These are phyloP conservation scores for Ophiobolus disseminans DNA, from an alignment of 2,329 filamentous ascomycete species.

Conservation along the genomic window DNA sequence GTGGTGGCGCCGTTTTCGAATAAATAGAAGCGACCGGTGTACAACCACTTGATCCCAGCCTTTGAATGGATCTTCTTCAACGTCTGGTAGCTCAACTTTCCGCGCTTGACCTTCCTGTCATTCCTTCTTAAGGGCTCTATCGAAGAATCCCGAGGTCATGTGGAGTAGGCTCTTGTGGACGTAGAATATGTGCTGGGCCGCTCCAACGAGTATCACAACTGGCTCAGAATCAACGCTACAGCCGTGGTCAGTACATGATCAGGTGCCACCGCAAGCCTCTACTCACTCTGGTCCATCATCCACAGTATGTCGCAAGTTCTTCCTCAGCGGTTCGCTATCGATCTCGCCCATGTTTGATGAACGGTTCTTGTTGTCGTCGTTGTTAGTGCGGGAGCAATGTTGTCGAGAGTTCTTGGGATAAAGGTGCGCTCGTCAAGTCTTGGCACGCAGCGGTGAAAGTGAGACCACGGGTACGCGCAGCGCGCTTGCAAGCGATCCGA, in stretches of 20 bases:
- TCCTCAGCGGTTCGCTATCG: neutral
- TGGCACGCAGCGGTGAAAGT: too few relatives aligned
- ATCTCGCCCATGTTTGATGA: neutral
- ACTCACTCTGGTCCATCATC: slow-evolving; percentile 3
- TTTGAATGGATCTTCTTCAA: neutral
- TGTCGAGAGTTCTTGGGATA: too few relatives aligned
- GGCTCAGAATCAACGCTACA: neutral
- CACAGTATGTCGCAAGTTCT: neutral
- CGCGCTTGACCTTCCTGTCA: slow-evolving; percentile 8
- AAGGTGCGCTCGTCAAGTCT: too few relatives aligned
- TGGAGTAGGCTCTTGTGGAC: slow-evolving; percentile 6
- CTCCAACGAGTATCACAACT: neutral
- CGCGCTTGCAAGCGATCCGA: too few relatives aligned
- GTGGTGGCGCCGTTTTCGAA: neutral
- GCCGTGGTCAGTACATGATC: neutral
- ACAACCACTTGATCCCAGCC: slow-evolving; percentile 16
- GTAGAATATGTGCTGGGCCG: neutral
- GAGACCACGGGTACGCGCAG: too few relatives aligned
- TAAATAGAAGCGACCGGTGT: slow-evolving; percentile 4
- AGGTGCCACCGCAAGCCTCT: too few relatives aligned
- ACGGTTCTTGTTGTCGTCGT: neutral
- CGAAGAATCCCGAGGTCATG: slow-evolving; percentile 9
- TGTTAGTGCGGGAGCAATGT: neutral
- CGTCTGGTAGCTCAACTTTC: slow-evolving; percentile 1
- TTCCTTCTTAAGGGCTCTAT: neutral